Evolutionary conservation across 2,329 filamentous ascomycete species (phyloP), one percentile per base, ranked within the genome.

Genomic region (Hypoxylon sp.): DNA sequence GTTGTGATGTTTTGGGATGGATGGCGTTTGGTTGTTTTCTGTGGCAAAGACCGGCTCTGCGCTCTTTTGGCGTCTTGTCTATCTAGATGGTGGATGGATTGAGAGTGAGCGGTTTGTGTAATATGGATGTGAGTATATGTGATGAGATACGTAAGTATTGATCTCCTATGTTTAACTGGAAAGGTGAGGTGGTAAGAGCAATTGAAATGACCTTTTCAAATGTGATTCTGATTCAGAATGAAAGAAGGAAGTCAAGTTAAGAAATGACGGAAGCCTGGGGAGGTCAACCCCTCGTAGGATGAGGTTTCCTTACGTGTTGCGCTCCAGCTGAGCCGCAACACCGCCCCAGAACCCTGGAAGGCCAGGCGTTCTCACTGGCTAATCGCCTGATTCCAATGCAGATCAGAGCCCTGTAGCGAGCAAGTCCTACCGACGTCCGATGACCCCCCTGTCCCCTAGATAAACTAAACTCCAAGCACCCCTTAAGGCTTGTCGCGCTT

Each of bases 261-360:
- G 13, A 44, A 44, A 44, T 44, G 39, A 22, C 39, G 39, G 17
- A 44, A 19, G 17, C 39, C 39, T 44, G 39, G 17, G 39, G 11
- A 17, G 14, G 14, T 17, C 22, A 44, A 24, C 51, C 51, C 51
- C 51, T 56, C 39, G 29, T 35, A 56, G 42, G 35, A 44, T 54
- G 26, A 54, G 22, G 52, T 55, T 53, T 39, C 29, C 52, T 57
- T 37, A 57, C 19, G 44, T 14, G 54, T 47, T 29, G 44, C 42
- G 48, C 19, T 10, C 17, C 54, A 51, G 68, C 57, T 61, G 48
- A 61, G 57, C 57, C 48, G 47, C 57, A 61, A 46, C 57, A 44
- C 35, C 39, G 57, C 57, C 57, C 17, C 54, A 3, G 14, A 24
- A n/a, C n/a, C 54, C 44, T 46, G 26, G 14, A 29, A 11, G n/a